Base-by-base conservation (phyloP, 73 alveolate genomes). In the Effrenium voratum region DNA sequence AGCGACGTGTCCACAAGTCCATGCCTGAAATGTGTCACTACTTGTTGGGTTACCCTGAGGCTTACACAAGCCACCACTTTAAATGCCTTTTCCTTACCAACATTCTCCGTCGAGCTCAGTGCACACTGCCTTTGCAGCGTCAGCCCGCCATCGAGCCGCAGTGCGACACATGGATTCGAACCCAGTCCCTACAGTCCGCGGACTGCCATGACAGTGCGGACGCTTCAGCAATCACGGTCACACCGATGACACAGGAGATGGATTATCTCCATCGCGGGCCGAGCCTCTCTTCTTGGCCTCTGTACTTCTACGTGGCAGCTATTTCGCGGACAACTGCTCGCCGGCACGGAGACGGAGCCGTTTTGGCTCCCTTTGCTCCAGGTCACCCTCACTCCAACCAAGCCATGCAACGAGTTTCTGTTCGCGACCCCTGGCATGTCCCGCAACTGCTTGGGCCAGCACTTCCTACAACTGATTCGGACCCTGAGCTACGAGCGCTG, bases 301-400 rank as follows among this genome's bases (percentile, higher is more conserved):
- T 50, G 52, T 83, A 83, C 26, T 83, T 83, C 43, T 83, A 83
- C 43, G 70, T 47, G 22, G 93, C 93, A 5, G 93, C 41, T 12
- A 57, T 83, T 0, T 4, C 40, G 22, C 93, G 79, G 28, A 1
- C 43, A 43, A 50, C 30, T 1, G 41, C 49, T 41, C 44, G 13
- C 4, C 41, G 45, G 22, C 0, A 0, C 8, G 22, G 30, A 16
- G 2, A 44, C 38, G 60, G 8, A 0, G 55, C 8, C n/a, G 57
- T 8, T 12, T 6, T 55, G 6, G 46, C 32, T 10, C 59, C 72
- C 36, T 82, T 83, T 36, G 79, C 52, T 1, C 38, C 80, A 6
- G 1, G 13, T 15, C 93, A 82, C 19, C 93, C 93, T 32, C 38
- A 50, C n/a, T 45, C 80, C 15, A 3, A 2, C 1, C 6, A 10